Conservation (phyloP, 441 rosid species). For the Viola pubescens region DNA sequence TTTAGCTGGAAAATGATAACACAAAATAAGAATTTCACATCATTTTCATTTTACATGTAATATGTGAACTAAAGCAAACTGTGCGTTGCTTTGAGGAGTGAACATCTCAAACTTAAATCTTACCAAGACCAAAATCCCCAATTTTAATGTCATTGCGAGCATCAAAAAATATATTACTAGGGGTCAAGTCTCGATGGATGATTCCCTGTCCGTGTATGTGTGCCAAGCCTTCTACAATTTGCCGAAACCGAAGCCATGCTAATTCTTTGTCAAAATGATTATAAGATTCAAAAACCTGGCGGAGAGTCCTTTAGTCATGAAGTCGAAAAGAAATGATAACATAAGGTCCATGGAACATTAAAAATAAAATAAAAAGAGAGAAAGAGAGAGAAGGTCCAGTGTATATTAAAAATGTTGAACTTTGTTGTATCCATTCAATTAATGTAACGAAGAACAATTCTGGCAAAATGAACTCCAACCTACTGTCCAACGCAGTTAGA, state of each 20-base stretch:
- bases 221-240: conserved; percentile 93
- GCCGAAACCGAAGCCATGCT: conserved; percentile 88
- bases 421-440: too few species aligned
- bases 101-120: conserved; percentile 18
- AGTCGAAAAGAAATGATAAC: not conserved
- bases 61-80: not conserved
- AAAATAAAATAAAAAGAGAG: not conserved
- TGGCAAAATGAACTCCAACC: too few species aligned
- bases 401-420: too few species aligned
- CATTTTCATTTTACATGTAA: conserved; percentile 1
- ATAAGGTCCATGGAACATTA: conserved; percentile 8
- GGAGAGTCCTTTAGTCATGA: conserved; percentile 64
- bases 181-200: conserved; percentile 98
- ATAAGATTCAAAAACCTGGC: conserved; percentile 79
- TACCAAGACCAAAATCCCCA: conserved; percentile 98
- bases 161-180: conserved; percentile 91
- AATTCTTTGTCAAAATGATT: conserved; percentile 69
- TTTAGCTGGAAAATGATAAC: conserved; percentile 55
- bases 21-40: conserved; percentile 8
- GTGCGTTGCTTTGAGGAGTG: not conserved
- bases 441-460: too few species aligned
- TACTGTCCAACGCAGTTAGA: too few species aligned
- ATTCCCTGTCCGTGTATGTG: conserved; percentile 98
- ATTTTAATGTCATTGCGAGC: conserved; percentile 93
- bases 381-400: not conserved